phyloP scores from a whole-genome alignment of 2,329 filamentous ascomycete species.

The Ceratocystis variospora region DNA sequence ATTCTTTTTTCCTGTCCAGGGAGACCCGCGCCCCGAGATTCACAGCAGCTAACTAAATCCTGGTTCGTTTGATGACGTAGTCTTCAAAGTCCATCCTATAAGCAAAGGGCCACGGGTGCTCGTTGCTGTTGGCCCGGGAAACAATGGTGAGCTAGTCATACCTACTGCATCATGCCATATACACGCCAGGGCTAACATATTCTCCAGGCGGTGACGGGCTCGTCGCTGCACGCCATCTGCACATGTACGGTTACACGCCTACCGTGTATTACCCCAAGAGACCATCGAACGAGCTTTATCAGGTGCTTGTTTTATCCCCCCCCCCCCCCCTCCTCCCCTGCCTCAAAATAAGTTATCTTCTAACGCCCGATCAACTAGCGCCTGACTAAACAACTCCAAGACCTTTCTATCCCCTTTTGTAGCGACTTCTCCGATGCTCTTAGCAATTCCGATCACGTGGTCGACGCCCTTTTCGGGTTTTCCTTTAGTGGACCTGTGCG shows the following conservation, averaged over 20 bases:
- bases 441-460: constrained; percentile 57
- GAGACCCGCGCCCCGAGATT: not conserved
- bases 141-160: constrained; percentile 40
- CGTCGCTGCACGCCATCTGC: constrained; percentile 82
- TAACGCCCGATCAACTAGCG: constrained; percentile 37
- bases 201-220: constrained; percentile 73
- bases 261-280: constrained; percentile 88
- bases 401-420: constrained; percentile 70
- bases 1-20: not conserved
- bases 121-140: constrained; percentile 78
- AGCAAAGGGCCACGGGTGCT: constrained; percentile 58
- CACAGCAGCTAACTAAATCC: not conserved
- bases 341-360: not conserved
- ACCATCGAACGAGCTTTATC: constrained; percentile 78
- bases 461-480: constrained; percentile 94
- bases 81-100: constrained; percentile 71
- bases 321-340: not conserved
- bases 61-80: constrained; percentile 30
- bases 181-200: constrained; percentile 19
- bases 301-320: constrained; percentile 41
- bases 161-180: not conserved
- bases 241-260: constrained; percentile 81
- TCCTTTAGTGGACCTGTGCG: constrained; percentile 83
- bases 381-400: constrained; percentile 68
- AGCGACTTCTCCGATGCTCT: constrained; percentile 62